Evolutionary conservation across 2,329 filamentous ascomycete species (phyloP).

Genomic region (Tothia fuscella): DNA sequence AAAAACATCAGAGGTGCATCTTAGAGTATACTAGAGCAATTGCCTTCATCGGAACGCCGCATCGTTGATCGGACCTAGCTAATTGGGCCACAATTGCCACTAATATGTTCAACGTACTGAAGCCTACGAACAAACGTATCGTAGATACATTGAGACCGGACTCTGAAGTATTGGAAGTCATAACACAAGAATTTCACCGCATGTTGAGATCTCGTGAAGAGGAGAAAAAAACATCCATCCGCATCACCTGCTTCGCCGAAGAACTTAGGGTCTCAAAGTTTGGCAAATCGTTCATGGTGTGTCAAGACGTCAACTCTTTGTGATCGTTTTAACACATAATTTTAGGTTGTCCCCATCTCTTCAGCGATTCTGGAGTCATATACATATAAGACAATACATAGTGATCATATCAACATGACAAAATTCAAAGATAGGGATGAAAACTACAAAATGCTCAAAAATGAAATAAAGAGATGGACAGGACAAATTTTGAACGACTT

Average conservation of each 20-base stretch:
- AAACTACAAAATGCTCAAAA: too few relatives aligned
- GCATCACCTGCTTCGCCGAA: not conserved
- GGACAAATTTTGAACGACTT: too few relatives aligned
- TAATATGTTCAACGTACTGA: not conserved
- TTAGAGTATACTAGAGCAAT: not conserved
- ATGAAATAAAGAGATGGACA: too few relatives aligned
- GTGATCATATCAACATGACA: too few relatives aligned
- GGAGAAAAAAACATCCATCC: not conserved
- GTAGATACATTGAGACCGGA: not conserved
- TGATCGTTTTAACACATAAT: not conserved
- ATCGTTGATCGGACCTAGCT: not conserved
- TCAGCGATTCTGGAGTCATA: too few relatives aligned
- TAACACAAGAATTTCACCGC: not conserved
- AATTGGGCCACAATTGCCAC: not conserved
- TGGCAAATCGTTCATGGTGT: not conserved
- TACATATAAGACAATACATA: too few relatives aligned
- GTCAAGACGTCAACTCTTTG: not conserved
- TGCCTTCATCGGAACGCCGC: not conserved
- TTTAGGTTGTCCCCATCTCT: not conserved
- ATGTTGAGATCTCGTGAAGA: not conserved
- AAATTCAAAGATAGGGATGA: too few relatives aligned
- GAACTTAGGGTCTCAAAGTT: not conserved
- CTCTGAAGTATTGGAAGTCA: not conserved
- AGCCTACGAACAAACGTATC: not conserved
- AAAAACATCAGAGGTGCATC: too few relatives aligned